These are phyloP conservation scores for Leccinum broughii DNA, from an alignment of 768 basidiomycete species.

Conservation along the genomic window DNA sequence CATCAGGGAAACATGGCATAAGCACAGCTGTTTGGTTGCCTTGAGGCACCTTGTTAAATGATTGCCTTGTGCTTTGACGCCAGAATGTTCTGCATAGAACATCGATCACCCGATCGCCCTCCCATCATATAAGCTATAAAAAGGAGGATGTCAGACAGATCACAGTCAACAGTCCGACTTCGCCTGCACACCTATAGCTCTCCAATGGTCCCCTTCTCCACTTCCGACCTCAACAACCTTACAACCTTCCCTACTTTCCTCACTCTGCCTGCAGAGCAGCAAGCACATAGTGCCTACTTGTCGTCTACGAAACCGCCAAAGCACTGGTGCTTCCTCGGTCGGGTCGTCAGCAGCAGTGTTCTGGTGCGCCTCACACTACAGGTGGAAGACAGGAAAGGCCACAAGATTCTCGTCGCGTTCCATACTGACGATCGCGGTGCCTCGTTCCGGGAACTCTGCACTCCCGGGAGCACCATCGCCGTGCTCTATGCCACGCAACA, in stretches of 20 bases:
- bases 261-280: conserved; percentile 26
- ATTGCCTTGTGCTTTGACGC: neutral
- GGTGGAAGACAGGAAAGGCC: conserved; percentile 31
- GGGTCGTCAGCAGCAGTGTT: conserved; percentile 23
- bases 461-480: conserved; percentile 31
- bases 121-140: conserved; percentile 15
- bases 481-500: conserved; percentile 34
- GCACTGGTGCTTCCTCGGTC: conserved; percentile 34
- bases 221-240: conserved; percentile 30
- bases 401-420: conserved; percentile 28
- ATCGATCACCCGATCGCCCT: conserved; percentile 1
- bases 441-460: conserved; percentile 22
- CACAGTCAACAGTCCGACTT: conserved; percentile 1
- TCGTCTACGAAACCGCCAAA: conserved; percentile 28
- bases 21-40: neutral
- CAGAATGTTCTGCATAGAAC: neutral
- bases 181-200: conserved; percentile 4
- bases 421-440: conserved; percentile 34
- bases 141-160: neutral
- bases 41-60: neutral
- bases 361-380: conserved; percentile 31
- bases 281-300: conserved; percentile 18
- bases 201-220: conserved; percentile 20
- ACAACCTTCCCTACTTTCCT: conserved; percentile 26
- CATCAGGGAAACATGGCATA: neutral